Percentiles rank a stretch among this genome's conserved stretches.
phyloP scores from a whole-genome alignment of 768 basidiomycete species.

The Termitomyces bulborhizus region DNA sequence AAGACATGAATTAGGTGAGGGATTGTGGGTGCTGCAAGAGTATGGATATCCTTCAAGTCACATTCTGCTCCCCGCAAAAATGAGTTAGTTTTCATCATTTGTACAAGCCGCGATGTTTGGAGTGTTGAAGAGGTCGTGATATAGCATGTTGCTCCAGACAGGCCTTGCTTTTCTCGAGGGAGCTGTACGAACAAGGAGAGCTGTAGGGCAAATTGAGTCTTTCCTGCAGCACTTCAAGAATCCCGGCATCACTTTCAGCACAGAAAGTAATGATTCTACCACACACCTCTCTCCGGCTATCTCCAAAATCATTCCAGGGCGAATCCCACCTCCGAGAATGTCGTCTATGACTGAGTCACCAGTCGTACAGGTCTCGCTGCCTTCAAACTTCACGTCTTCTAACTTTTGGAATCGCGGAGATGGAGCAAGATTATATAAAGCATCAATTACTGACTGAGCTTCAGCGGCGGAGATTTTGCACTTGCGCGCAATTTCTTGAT shows the following conservation, averaged over 20 bases:
- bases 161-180: conserved; percentile 46
- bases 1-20: conserved; percentile 51
- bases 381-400: conserved; percentile 27
- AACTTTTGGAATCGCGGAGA: conserved; percentile 33
- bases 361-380: conserved; percentile 54
- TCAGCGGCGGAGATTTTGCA: conserved; percentile 48
- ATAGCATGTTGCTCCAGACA: conserved; percentile 68
- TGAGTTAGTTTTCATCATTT: conserved; percentile 53
- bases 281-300: conserved; percentile 81
- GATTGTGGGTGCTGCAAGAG: conserved; percentile 49
- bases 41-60: conserved; percentile 54
- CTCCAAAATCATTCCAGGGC: conserved; percentile 81
- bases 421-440: conserved; percentile 37
- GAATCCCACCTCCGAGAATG: conserved; percentile 73
- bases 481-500: conserved; percentile 48
- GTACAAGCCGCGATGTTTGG: conserved; percentile 59
- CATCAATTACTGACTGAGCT: conserved; percentile 42
- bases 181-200: conserved; percentile 76
- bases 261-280: background rate
- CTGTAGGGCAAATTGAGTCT: conserved; percentile 88
- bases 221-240: conserved; percentile 75
- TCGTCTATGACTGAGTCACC: conserved; percentile 68
- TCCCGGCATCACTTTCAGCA: background rate
- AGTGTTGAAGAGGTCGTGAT: conserved; percentile 68
- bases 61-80: conserved; percentile 36